Percentiles rank a stretch among this genome's conserved stretches.
Evolutionary conservation across 2,329 filamentous ascomycete species (phyloP).

Genomic region (Cladosporium oxysporum): DNA sequence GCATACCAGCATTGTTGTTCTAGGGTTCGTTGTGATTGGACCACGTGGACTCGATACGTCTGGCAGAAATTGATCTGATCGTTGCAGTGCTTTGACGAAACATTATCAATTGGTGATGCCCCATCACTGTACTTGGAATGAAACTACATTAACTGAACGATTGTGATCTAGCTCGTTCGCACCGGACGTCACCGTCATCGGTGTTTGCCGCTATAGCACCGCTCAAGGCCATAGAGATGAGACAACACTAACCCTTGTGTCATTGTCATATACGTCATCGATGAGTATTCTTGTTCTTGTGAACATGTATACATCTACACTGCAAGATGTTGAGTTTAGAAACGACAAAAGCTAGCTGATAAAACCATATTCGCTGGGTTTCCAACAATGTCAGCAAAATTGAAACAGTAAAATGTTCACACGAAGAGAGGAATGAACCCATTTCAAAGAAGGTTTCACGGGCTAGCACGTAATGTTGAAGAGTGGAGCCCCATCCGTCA

Average conservation of each 20-base stretch:
- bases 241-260: neutral
- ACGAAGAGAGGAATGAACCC: neutral
- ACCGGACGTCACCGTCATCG: neutral
- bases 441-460: neutral
- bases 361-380: too few relatives aligned
- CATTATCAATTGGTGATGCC: neutral
- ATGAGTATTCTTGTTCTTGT: neutral
- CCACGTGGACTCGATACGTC: too few relatives aligned
- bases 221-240: neutral
- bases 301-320: neutral
- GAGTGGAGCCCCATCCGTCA: constrained; percentile 5
- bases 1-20: too few relatives aligned
- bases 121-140: too few relatives aligned
- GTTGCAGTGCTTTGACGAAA: neutral
- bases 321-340: neutral
- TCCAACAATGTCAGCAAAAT: too few relatives aligned
- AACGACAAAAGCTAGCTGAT: neutral
- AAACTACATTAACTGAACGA: neutral
- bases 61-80: neutral
- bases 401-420: too few relatives aligned
- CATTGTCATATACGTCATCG: neutral
- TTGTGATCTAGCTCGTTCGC: neutral
- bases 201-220: neutral
- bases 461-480: neutral
- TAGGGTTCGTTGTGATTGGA: too few relatives aligned